phyloP scores from a whole-genome alignment of 345 rosid genomes.

The Dovyalis caffra region DNA sequence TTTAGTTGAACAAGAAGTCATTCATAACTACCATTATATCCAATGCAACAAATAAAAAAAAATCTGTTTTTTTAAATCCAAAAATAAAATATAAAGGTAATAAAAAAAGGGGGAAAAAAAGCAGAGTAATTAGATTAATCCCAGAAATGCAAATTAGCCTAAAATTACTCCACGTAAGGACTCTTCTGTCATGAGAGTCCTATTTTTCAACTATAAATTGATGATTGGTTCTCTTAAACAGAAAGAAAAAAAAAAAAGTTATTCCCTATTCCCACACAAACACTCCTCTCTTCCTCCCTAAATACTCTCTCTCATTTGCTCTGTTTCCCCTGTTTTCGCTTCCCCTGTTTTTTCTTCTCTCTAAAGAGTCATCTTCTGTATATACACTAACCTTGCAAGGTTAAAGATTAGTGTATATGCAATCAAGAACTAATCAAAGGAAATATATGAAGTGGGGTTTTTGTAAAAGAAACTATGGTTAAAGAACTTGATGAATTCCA shows the following conservation, averaged over 20 bases:
- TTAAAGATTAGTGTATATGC: neutral
- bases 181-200: conserved; percentile 14
- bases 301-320: neutral
- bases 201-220: neutral
- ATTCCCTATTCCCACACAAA: conserved; percentile 1
- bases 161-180: neutral
- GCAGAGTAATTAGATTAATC: too few species aligned
- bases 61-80: neutral
- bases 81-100: neutral
- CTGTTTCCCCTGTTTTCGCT: neutral
- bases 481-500: neutral
- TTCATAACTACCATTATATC: neutral
- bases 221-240: neutral
- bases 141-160: neutral
- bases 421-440: neutral
- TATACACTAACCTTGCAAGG: neutral
- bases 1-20: neutral
- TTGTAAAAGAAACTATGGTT: neutral
- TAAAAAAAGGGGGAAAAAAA: neutral
- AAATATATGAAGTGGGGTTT: neutral
- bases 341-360: neutral
- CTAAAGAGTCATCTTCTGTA: neutral
- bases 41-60: neutral
- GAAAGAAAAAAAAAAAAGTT: neutral
- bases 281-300: neutral